phyloP scores from a whole-genome alignment of 75 land plant species.

The Selaginella tamariscina region DNA sequence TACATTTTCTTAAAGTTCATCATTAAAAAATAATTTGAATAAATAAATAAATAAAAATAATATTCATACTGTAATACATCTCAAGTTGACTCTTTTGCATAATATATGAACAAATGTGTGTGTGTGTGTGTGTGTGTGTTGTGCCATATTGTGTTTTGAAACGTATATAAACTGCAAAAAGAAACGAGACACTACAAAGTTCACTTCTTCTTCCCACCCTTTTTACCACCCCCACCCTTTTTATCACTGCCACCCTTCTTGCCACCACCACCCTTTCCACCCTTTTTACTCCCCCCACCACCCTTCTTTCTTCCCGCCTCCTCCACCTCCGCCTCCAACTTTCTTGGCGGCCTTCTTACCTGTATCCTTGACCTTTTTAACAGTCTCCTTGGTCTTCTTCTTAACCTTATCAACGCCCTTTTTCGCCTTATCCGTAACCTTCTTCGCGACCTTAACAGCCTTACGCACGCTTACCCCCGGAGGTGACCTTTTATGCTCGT shows the following conservation, averaged over 20 bases:
- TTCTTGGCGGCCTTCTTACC: neutral
- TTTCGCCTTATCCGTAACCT: neutral
- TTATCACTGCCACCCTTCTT: neutral
- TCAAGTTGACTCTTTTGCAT: no score
- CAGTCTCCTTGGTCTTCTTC: neutral
- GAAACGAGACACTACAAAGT: no score
- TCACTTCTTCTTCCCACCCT: slow-evolving; percentile 2
- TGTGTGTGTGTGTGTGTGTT: no score
- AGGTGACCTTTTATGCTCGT: neutral
- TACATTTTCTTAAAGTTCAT: no score
- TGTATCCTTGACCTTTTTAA: neutral
- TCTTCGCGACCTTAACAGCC: neutral
- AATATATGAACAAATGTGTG: no score
- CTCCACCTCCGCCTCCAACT: neutral
- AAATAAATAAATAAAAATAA: no score
- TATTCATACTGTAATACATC: no score
- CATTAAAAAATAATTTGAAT: no score
- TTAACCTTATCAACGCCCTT: neutral
- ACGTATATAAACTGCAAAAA: no score
- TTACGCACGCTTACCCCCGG: neutral
- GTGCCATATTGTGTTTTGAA: no score
- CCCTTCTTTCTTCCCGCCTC: neutral
- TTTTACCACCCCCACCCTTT: neutral
- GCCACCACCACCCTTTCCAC: neutral
- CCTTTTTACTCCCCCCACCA: neutral